phyloP scores from a whole-genome alignment of 2,329 filamentous ascomycete species.

The Pseudocercospora vitis region DNA sequence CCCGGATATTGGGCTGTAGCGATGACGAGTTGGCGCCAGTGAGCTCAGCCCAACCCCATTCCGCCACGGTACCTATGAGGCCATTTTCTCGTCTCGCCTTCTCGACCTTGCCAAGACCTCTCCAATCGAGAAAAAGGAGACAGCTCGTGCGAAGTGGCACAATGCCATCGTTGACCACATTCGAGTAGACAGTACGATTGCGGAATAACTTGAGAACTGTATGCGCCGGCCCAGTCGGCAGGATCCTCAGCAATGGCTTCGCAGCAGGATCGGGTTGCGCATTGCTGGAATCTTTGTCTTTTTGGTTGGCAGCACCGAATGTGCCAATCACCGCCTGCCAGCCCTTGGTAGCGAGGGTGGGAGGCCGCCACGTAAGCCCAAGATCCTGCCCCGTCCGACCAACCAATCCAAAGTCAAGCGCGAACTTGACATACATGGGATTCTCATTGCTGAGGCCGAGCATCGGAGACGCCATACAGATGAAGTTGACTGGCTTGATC shows the following conservation, averaged over 20 bases:
- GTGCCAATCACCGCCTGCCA: conserved; percentile 87
- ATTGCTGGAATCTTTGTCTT: conserved; percentile 49
- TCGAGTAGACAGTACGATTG: conserved; percentile 90
- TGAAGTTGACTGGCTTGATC: conserved; percentile 87
- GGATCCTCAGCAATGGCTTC: conserved; percentile 82
- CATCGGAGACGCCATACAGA: conserved; percentile 82
- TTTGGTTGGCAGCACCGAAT: conserved; percentile 57
- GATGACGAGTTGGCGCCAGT: conserved; percentile 67
- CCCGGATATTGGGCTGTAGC: conserved; percentile 40
- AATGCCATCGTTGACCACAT: conserved; percentile 96
- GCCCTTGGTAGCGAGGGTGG: conserved; percentile 78
- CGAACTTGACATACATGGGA: conserved; percentile 94
- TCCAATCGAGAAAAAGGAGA: conserved; percentile 95
- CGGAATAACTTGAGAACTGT: conserved; percentile 82
- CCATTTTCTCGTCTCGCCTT: conserved; percentile 92
- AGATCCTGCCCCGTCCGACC: conserved; percentile 95
- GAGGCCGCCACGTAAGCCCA: conserved; percentile 89
- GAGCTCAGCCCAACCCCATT: conserved; percentile 92
- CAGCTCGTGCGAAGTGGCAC: conserved; percentile 94
- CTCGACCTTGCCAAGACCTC: conserved; percentile 86
- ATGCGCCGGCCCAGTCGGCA: conserved; percentile 90
- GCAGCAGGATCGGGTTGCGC: conserved; percentile 70
- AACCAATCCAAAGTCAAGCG: conserved; percentile 91
- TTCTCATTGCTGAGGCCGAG: conserved; percentile 95
- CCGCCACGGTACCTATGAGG: conserved; percentile 85